Conservation (phyloP, 306 rosid species). For the Mimosa pudica region DNA sequence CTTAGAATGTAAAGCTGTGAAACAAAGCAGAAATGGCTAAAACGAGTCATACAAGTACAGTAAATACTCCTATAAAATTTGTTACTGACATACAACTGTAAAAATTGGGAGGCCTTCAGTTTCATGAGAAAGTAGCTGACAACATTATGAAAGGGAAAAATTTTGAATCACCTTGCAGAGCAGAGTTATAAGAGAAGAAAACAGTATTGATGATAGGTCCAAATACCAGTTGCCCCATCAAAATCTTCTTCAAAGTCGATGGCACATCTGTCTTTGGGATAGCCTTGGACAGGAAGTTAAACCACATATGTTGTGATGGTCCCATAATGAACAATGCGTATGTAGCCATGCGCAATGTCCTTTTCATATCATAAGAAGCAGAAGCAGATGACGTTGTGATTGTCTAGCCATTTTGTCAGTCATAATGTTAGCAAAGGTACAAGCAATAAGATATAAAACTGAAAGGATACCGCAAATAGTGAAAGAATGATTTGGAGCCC, state of each 20-base stretch:
- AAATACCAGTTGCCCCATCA: conserved; percentile 66
- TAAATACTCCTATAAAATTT: background rate
- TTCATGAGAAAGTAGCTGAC: background rate
- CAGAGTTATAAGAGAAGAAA: conserved; percentile 77
- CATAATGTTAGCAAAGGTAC: conserved; percentile 20
- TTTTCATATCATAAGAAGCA: conserved; percentile 49
- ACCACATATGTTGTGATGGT: conserved; percentile 81
- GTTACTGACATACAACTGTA: background rate
- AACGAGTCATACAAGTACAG: background rate
- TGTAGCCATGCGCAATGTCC: conserved; percentile 67
- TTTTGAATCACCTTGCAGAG: conserved; percentile 55
- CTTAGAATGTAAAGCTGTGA: background rate
- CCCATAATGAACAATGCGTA: conserved; percentile 74
- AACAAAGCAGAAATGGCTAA: background rate
- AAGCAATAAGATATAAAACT: background rate
- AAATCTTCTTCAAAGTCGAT: conserved; percentile 68
- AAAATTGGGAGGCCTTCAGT: conserved; percentile 4
- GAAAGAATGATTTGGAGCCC: background rate
- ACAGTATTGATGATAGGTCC: conserved; percentile 63
- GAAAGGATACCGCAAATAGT: background rate
- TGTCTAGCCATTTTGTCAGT: conserved; percentile 40
- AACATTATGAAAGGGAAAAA: background rate
- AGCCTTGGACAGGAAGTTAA: conserved; percentile 54
- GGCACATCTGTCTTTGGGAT: conserved; percentile 59
- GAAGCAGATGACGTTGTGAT: conserved; percentile 49